A percentile compares a stretch with the other conserved stretches of the same genome.
Evolutionary conservation across 1,284 basidiomycete species (phyloP).

Genomic region (Trametes hirsuta): DNA sequence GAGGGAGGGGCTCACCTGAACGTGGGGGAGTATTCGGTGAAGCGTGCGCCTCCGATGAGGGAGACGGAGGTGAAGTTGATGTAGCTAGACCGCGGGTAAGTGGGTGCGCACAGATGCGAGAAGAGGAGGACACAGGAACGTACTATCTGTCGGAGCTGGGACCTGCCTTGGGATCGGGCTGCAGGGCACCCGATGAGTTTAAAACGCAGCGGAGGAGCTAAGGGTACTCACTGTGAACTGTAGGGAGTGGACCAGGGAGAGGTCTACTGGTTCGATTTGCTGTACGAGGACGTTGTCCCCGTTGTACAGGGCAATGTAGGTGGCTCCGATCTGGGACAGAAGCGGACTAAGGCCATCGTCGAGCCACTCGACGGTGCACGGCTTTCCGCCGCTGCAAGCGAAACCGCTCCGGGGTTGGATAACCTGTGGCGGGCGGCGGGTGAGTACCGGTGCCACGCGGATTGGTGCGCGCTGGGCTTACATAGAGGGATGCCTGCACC

Average conservation of each 20-base stretch:
- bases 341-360: constrained; percentile 62
- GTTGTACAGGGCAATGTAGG: constrained; percentile 55
- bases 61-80: constrained; percentile 56
- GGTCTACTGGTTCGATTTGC: constrained; percentile 43
- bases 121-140: constrained; percentile 26
- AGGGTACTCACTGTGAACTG: constrained; percentile 40
- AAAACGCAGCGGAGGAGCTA: neutral
- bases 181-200: neutral
- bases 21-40: constrained; percentile 53
- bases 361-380: constrained; percentile 59
- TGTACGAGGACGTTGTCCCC: constrained; percentile 61
- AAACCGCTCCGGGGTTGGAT: constrained; percentile 46
- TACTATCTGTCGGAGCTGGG: constrained; percentile 59
- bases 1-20: constrained; percentile 39
- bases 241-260: constrained; percentile 37
- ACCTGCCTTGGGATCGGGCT: constrained; percentile 49
- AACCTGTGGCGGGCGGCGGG: constrained; percentile 42
- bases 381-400: constrained; percentile 52
- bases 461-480: neutral
- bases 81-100: constrained; percentile 45
- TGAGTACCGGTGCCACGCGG: neutral
- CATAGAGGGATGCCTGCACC: constrained; percentile 24
- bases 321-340: constrained; percentile 50
- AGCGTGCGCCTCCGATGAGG: constrained; percentile 38
- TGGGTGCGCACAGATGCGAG: neutral